These are phyloP conservation scores for Thalassiosira delicatula DNA, from an alignment of 352 stramenopile genomes.

Conservation along the genomic window DNA sequence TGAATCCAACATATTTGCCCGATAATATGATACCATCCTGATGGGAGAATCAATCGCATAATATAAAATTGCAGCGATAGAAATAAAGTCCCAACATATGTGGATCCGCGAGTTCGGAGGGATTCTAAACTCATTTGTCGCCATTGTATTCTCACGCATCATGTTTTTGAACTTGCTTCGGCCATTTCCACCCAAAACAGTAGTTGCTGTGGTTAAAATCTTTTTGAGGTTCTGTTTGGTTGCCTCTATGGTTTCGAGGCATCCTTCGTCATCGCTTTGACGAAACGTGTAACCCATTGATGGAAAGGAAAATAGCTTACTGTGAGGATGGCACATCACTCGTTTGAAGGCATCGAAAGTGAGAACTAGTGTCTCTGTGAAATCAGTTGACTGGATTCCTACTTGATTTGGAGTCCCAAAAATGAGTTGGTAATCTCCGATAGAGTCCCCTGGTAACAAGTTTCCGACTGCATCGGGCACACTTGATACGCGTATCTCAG, in stretches of 20 bases:
- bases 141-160: conserved; percentile 51
- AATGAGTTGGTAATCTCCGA: conserved; percentile 74
- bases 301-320: conserved; percentile 32
- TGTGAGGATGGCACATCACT: conserved; percentile 50
- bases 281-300: conserved; percentile 44
- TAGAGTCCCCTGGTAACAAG: conserved; percentile 65
- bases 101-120: too few species aligned
- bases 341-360: conserved; percentile 63
- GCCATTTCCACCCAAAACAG: conserved; percentile 45
- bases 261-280: conserved; percentile 55
- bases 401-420: conserved; percentile 68
- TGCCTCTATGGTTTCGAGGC: conserved; percentile 53
- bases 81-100: too few species aligned
- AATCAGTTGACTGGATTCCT: conserved; percentile 53
- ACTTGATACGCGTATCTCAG: conserved; percentile 52
- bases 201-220: conserved; percentile 19
- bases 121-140: too few species aligned
- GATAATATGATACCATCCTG: too few species aligned
- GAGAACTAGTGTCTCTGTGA: conserved; percentile 66
- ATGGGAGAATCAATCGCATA: too few species aligned
- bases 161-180: conserved; percentile 67
- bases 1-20: too few species aligned
- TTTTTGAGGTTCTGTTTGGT: conserved; percentile 52
- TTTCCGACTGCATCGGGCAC: conserved; percentile 52
- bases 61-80: too few species aligned